These are phyloP conservation scores for Dissophora ornata DNA, from an alignment of 192 early-diverging fungal genomes.

Conservation along the genomic window DNA sequence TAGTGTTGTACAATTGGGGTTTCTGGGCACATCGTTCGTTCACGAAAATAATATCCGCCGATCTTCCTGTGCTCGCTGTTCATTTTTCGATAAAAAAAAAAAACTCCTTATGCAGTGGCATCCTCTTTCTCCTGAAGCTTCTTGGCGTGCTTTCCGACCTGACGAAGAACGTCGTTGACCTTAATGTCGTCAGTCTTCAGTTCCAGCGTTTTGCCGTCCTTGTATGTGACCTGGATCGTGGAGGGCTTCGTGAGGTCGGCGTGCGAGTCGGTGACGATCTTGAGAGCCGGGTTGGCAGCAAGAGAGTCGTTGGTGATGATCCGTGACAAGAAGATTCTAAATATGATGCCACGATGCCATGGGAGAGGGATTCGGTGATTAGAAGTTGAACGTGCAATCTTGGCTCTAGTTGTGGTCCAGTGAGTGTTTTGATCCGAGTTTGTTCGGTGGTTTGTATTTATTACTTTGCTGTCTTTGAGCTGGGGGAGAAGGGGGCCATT, in stretches of 20 bases:
- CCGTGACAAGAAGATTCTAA: slow-evolving; percentile 63
- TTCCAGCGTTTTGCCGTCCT: slow-evolving; percentile 62
- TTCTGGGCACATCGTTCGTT: neutral
- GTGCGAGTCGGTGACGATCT: slow-evolving; percentile 59
- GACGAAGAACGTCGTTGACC: slow-evolving; percentile 56
- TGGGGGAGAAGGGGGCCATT: slow-evolving; percentile 59
- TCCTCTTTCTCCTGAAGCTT: slow-evolving; percentile 65
- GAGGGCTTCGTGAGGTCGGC: slow-evolving; percentile 57
- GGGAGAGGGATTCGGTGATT: too few species aligned
- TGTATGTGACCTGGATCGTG: slow-evolving; percentile 58
- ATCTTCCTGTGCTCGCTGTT: neutral
- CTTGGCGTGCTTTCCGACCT: slow-evolving; percentile 66
- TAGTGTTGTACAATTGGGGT: slow-evolving; percentile 8
- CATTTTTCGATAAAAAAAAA: neutral
- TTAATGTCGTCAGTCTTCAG: slow-evolving; percentile 60
- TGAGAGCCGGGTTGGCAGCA: slow-evolving; percentile 59
- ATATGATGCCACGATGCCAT: neutral
- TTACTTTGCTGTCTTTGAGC: slow-evolving; percentile 65
- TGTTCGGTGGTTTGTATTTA: too few species aligned
- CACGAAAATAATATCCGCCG: neutral
- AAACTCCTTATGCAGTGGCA: slow-evolving; percentile 48
- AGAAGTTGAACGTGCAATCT: too few species aligned
- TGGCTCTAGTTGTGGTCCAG: too few species aligned
- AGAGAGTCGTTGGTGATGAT: slow-evolving; percentile 60
- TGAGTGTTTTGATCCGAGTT: too few species aligned